Conservation (phyloP, 495 filamentous ascomycete genomes). For the Talaromyces borbonicus region DNA sequence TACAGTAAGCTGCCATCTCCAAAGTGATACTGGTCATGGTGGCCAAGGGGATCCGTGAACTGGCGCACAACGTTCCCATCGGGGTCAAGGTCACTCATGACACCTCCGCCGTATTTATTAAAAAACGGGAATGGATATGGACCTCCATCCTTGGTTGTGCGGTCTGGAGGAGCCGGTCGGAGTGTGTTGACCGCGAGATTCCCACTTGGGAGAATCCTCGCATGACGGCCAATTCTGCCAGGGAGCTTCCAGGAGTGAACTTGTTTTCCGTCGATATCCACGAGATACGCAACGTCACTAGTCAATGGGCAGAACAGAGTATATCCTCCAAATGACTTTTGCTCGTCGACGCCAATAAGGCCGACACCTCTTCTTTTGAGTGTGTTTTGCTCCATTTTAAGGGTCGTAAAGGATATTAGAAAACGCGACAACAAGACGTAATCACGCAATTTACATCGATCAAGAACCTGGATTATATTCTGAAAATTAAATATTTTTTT, state of each 20-base stretch:
- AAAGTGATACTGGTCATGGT: conserved; percentile 39
- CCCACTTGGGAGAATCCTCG: conserved; percentile 31
- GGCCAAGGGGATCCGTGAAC: conserved; percentile 30
- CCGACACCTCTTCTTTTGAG: conserved; percentile 33
- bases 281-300: conserved; percentile 28
- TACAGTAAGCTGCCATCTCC: conserved; percentile 33
- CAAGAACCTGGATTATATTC: neutral
- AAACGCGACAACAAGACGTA: neutral
- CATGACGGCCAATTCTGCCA: conserved; percentile 31
- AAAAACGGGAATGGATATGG: conserved; percentile 34
- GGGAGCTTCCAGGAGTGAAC: conserved; percentile 35
- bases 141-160: conserved; percentile 12
- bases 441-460: neutral
- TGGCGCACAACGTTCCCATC: conserved; percentile 26
- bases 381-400: conserved; percentile 33
- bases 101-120: conserved; percentile 36
- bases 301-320: conserved; percentile 34
- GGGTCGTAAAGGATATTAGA: neutral
- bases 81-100: conserved; percentile 33
- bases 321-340: conserved; percentile 30
- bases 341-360: conserved; percentile 30
- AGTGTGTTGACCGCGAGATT: conserved; percentile 36
- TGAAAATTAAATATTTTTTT: neutral
- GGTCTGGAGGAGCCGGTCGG: conserved; percentile 17
- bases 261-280: conserved; percentile 32